Base-by-base conservation (phyloP, 176 grass and related monocot species). In the Carex scoparia region DNA sequence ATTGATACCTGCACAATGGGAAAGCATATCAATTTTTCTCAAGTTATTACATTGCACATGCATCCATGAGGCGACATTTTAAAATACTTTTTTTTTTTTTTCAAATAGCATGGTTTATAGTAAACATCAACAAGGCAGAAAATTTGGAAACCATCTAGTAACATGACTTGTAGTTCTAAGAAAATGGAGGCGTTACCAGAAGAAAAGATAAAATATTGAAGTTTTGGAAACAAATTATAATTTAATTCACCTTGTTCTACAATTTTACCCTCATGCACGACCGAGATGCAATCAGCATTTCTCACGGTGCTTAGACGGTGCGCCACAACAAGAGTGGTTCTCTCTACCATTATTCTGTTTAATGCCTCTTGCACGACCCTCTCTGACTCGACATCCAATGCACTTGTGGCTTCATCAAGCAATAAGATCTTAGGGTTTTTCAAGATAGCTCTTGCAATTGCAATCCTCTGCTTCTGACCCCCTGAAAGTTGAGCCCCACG, bases 401-500 rank as follows among this genome's bases (percentile, higher is more conserved):
- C 94, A 81, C 92, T 97, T 73, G 94, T 97, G 84, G 94, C 94
- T 90, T 97, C 94, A 79, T 97, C 94, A 55, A 97, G 85, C 65
- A 97, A 85, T 66, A 97, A 73, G 48, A 97, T 94, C 79, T 90
- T 92, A 69, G 94, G 94, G 42, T 92, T 84, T 86, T 94, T 97
- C 32, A 97, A 69, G 57, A 97, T 92, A 48, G 94, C 94, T 84
- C 94, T 97, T 19, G 94, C 94, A 55, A 97, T 94, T 67, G 90
- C 94, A 88, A 94, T 89, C 74, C 92, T 92, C 81, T 97, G 94
- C 80, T 97, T 94, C 79, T 97, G 94, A 49, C 94, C 94, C 10
- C 94, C 94, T n/a, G 94, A 97, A 58, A 94, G 92, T 48, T 94
- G 92, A 65, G 92, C 84, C 23, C 94, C 94, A 53, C 84, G 90